Base-by-base conservation (phyloP, 331 rosid species). In the Arachis monticola region DNA sequence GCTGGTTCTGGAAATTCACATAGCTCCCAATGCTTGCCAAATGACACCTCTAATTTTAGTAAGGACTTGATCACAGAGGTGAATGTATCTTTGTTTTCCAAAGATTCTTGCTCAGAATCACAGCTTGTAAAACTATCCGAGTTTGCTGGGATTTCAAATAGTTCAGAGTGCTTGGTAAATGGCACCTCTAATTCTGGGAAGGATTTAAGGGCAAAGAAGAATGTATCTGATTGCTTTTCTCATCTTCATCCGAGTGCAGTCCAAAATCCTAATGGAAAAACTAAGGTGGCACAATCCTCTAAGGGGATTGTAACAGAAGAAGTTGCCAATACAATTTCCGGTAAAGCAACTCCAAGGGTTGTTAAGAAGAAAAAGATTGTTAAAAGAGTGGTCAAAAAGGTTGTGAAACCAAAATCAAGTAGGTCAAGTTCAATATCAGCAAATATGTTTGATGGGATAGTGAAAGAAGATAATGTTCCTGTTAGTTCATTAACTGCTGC, bases 321-420 rank as follows among this genome's bases (percentile, higher is more conserved):
- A 74, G 69, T 47, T 72, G 64, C 72, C 35, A 46, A 32, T 41
- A 69, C 30, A 72, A 32, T 64, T 64, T 60, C 83, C 53, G 68
- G 65, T 22, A 89, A 81, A 67, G 51, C 68, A 59, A 5, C 85
- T 46, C 7, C 80, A 10, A 88, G 69, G 71, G 70, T 82, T 75
- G 64, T 72, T 40, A 90, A 83, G 90, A 92, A 87, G 97, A 90
- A 83, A 76, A 92, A 81, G 71, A 41, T 86, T 57, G 87, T 89
- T 71, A 92, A 87, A 83, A 94, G 76, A 83, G 62, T 78, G 75
- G 92, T 85, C 79, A 92, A 87, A 81, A 88, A 80, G 80, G 89
- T 75, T 52, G 62, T 10, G 32, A 87, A 84, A 14, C 79, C 83
- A 67, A 83, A 32, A 10, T 27, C 83, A 61, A 35, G 38, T 60